These are phyloP conservation scores for Populus alba DNA, from an alignment of 345 rosid species.

Conservation along the genomic window DNA sequence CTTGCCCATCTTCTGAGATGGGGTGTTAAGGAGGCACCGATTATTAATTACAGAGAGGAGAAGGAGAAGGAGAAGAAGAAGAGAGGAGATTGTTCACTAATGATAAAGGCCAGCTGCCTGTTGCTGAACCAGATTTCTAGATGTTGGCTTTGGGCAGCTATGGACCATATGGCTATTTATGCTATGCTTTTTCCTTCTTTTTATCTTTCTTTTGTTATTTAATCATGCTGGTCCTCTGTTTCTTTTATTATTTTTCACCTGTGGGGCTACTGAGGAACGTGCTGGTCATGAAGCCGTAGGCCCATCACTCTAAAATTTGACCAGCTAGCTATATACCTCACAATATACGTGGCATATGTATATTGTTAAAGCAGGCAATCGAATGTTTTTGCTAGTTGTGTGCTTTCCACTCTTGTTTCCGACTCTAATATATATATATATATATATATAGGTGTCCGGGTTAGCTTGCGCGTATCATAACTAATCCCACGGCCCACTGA, in stretches of 20 bases:
- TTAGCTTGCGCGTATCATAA: no score
- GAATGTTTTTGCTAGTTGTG: background rate
- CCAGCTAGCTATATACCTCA: slow-evolving; percentile 1
- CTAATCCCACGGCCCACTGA: no score
- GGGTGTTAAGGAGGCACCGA: background rate
- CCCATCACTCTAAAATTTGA: slow-evolving; percentile 14
- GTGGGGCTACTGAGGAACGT: slow-evolving; percentile 54
- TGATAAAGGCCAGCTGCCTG: slow-evolving; percentile 15
- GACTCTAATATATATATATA: no score
- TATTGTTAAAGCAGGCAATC: background rate
- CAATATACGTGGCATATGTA: background rate
- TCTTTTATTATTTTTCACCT: slow-evolving; percentile 16
- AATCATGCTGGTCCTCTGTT: slow-evolving; percentile 25
- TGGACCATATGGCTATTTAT: slow-evolving; percentile 9
- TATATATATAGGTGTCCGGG: no score
- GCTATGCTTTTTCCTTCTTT: slow-evolving; percentile 6
- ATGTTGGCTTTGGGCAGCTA: slow-evolving; percentile 22
- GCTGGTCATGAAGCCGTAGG: slow-evolving; percentile 55
- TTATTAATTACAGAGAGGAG: background rate
- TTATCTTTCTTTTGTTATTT: slow-evolving; percentile 17
- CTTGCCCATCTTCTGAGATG: slow-evolving; percentile 41
- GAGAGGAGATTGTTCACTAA: slow-evolving; percentile 19
- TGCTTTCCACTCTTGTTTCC: background rate
- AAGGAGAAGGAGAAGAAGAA: slow-evolving; percentile 22
- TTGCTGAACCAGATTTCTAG: slow-evolving; percentile 22